Conservation (phyloP, 2,329 filamentous ascomycete species). For the Phialophora chinensis region DNA sequence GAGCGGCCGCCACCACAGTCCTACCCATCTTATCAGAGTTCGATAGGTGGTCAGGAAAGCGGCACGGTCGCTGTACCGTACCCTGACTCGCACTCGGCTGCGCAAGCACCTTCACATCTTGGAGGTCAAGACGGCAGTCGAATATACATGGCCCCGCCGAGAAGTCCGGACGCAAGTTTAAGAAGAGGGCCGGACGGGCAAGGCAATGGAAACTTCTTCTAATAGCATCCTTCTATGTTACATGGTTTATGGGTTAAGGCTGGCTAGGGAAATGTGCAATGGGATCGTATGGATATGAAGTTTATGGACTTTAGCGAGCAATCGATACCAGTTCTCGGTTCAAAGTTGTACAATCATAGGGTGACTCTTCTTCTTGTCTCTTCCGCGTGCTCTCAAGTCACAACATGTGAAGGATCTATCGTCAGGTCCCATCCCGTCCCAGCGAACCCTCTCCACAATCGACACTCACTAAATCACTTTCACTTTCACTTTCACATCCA, state of each 20-base stretch:
- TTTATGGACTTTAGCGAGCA: conserved; percentile 8
- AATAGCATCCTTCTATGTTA: neutral
- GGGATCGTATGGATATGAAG: neutral
- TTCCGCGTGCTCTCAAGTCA: neutral
- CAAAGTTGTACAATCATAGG: neutral
- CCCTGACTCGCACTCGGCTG: conserved; percentile 13
- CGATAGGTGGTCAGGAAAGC: conserved; percentile 24
- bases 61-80: conserved; percentile 17
- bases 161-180: conserved; percentile 22
- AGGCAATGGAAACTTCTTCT: conserved; percentile 23
- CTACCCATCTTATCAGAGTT: conserved; percentile 14
- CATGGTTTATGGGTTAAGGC: neutral
- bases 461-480: too few species aligned
- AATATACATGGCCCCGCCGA: conserved; percentile 26
- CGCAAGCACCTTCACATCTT: conserved; percentile 1
- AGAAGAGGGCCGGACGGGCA: conserved; percentile 12
- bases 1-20: conserved; percentile 7
- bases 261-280: neutral
- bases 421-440: neutral
- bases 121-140: conserved; percentile 18
- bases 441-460: neutral
- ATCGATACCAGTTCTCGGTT: conserved; percentile 2
- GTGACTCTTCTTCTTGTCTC: neutral
- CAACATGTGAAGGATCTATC: too few species aligned
- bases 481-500: too few species aligned